Evolutionary conservation across 169 alveolate genomes (phyloP).

Genomic region (Plasmodium cynomolgi): DNA sequence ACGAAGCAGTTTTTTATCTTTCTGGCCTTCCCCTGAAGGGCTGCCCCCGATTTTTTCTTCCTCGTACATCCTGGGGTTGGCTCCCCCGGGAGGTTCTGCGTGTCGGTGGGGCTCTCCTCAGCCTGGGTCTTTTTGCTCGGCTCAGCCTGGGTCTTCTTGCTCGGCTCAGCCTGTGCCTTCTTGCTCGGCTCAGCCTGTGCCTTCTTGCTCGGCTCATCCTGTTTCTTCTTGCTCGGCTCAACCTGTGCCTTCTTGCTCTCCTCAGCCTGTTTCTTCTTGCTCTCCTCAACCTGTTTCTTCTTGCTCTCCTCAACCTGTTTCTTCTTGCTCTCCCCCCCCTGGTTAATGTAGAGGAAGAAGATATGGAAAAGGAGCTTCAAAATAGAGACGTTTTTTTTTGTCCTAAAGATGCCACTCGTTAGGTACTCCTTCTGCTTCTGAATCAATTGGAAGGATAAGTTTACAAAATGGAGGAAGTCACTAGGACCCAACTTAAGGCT

Average conservation of each 20-base stretch:
- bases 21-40: neutral
- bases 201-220: neutral
- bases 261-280: neutral
- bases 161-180: no score
- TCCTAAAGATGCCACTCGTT: neutral
- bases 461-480: conserved; percentile 5
- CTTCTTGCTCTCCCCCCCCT: neutral
- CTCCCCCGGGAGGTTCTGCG: neutral
- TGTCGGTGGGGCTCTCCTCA: neutral
- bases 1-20: conserved; percentile 11
- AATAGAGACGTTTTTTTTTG: neutral
- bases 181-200: no score
- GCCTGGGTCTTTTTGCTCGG: neutral
- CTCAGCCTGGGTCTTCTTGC: no score
- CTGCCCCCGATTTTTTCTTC: neutral
- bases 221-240: neutral
- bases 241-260: neutral
- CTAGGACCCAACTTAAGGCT: neutral
- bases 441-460: conserved; percentile 13
- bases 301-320: neutral
- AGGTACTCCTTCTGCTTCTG: conserved; percentile 13
- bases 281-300: neutral
- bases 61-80: neutral
- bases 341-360: conserved; percentile 25
- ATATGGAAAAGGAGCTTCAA: conserved; percentile 33